Base-by-base conservation (phyloP, 768 basidiomycete species). In the Agaricus blazei region DNA sequence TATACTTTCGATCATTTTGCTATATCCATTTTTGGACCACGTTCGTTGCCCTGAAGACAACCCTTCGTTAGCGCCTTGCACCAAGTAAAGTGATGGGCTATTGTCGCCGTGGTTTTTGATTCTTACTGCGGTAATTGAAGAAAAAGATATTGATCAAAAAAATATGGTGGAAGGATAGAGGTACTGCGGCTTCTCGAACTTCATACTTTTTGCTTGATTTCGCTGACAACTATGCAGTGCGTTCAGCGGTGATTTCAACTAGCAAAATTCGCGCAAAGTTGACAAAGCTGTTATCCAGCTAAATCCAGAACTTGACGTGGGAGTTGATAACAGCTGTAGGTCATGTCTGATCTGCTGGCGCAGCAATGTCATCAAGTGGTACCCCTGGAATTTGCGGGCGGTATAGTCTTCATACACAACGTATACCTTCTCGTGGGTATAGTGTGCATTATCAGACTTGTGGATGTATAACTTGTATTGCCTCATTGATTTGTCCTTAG, bases 81-180 rank as follows among this genome's bases (percentile, higher is more conserved):
- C 61, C 67, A 69, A 59, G 68, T 67, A 27, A 70, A 71, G 55
- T 76, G 75, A 73, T 68, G 71, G 60, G 75, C 73, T 58, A 63
- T 66, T 56, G 68, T 75, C 58, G 68, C 75, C 59, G 70, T 67
- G 59, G 66, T 72, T 72, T 57, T 24, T 69, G 14, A 7, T 48
- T 28, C 15, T 14, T 1, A 14, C 40, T 28, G 31, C 40, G 45
- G 31, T 23, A 8, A 36, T 9, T 15, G 14, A 45, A 36, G 28
- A 28, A 12, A 27, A 52, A 19, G 3, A 56, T 40, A 27, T 34
- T 54, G 41, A 31, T 42, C 19, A 4, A 43, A 6, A 19, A 2
- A 8, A 41, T 57, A 3, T 56, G 73, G 75, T 76, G 62, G 69
- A 58, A 68, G 64, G 48, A 64, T 75, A 61, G 75, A 76, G 61